A percentile compares a stretch with the other conserved stretches of the same genome.
phyloP scores from a whole-genome alignment of 78 protist genomes.

The Dictyostelium discoideum region dicty_2.7 NC_007088.5:3155501-3156000 shows the following conservation, averaged over 20 bases:
- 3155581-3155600: conserved; percentile 99
- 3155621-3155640: neutral
- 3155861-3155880: conserved; percentile 13
- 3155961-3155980: neutral
- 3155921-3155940: conserved; percentile 47
- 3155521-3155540: conserved; percentile 65
- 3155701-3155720: conserved; percentile 93
- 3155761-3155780: conserved; percentile 51
- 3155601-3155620: conserved; percentile 91
- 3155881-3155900: conserved; percentile 20
- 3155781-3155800: conserved; percentile 61
- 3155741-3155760: conserved; percentile 22
- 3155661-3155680: conserved; percentile 73
- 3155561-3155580: conserved; percentile 85
- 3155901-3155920: conserved; percentile 35
- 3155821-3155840: conserved; percentile 17
- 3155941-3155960: conserved; percentile 5
- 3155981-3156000: neutral
- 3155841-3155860: neutral
- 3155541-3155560: conserved; percentile 77
- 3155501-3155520: conserved; percentile 45
- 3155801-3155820: conserved; percentile 24
- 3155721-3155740: conserved; percentile 83
- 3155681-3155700: conserved; percentile 16
- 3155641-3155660: conserved; percentile 76